Evolutionary conservation across 352 stramenopile species (phyloP), one percentile per base, ranked within the genome.

Genomic region (Globisporangium megalacanthum): DNA sequence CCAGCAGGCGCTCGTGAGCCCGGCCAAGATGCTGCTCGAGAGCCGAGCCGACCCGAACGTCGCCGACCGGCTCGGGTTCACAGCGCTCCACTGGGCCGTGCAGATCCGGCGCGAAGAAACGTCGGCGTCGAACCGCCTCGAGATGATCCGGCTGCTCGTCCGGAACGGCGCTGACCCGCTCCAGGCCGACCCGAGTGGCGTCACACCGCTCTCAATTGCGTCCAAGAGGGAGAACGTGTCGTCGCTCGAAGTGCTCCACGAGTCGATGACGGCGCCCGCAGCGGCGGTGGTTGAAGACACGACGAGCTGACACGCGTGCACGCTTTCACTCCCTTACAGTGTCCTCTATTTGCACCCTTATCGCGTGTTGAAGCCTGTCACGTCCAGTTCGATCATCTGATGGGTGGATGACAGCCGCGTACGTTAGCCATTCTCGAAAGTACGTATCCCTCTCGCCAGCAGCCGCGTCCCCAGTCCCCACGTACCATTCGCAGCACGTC

Each of bases 401-500:
- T 41, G 17, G 53, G 46, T 4, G 52, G 4, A 10, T 62, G 7
- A 29, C 52, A 36, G 42, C 14, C 49, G 19, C 3, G 11, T 52
- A 22, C 3, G 11, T 52, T 39, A 62, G 11, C 46, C 17, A 3
- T 29, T 54, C 25, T 29, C 25, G 1, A n/a, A n/a, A n/a, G n/a
- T 29, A 29, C 25, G 25, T 29, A 29, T 29, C 1, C 25, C 25
- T 29, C 25, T 29, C 25, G 25, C 25, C 25, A 29, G 25, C 25
- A 29, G 25, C 25, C 25, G 25, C 25, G 25, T 29, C 25, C 25
- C 1, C 25, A 4, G 4, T 4, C 25, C 14, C 15, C 19, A 61
- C 61, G 77, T 55, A 97, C 94, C 72, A 98, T 86, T 37, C 77
- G 83, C 49, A 99, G 74, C 58, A 95, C 97, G 49, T 97, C 78